Evolutionary conservation across 2,329 filamentous ascomycete species (phyloP), one percentile per base, ranked within the genome.

Genomic region (Rugonectria rugulosa): DNA sequence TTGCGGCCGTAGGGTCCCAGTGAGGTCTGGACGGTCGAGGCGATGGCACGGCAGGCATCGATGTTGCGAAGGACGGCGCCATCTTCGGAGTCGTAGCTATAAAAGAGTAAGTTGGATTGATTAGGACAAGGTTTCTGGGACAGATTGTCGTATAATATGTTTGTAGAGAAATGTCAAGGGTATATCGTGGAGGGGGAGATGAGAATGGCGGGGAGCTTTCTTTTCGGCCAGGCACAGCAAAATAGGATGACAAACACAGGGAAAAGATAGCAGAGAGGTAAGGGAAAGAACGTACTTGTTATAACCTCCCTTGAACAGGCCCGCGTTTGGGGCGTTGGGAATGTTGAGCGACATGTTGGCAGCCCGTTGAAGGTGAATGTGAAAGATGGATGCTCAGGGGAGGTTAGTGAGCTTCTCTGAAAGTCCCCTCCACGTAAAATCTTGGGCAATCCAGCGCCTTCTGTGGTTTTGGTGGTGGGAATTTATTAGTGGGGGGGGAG

Each of bases 51-150:
- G 81, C 95, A 99, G 74, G 96, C 95, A 73, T 99, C 96, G 79
- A 99, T 98, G 78, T 99, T 99, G 73, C 95, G 92, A 64, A 98
- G 84, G 66, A 99, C 93, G 66, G 95, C 96, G 74, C 95, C 95
- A 90, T 99, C 95, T 87, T 99, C 96, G 59, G 94, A 89, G 74
- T 98, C 94, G 81, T 99, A 97, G 84, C 96, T 98, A n/a, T n/a
- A 48, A 49, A 24, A 37, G 41, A 23, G 19, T 38, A 50, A 38
- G 14, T 38, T 23, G 31, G 19, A 14, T 29, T n/a, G 5, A 19
- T 55, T 47, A 56, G 54, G 34, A 21, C 34, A 26, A 11, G 37
- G n/a, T 29, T 27, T 48, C 38, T 14, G 21, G n/a, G 38, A 40
- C 6, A 29, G 26, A 26, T 34, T n/a, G 19, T 6, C 17, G 7